Evolutionary conservation across 768 basidiomycete genomes (phyloP).

Genomic region (Leccinum boreale): DNA sequence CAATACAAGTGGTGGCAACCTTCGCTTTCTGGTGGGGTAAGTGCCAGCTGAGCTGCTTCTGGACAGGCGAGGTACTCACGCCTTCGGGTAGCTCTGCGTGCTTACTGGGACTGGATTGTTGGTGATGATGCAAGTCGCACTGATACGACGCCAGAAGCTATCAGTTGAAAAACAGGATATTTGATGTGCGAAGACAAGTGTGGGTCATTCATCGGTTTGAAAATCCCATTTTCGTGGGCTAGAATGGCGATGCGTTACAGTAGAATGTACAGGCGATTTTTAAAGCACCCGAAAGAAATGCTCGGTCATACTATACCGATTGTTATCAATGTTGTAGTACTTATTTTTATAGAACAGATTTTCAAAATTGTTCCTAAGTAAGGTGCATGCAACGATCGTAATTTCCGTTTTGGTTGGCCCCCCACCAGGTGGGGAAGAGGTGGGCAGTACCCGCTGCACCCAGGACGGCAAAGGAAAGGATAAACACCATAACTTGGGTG

Average conservation of each 20-base stretch:
- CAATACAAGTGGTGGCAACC: conserved; percentile 56
- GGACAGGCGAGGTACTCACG: neutral
- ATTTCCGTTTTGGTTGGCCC: conserved; percentile 52
- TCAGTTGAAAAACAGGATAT: neutral
- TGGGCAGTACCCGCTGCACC: conserved; percentile 48
- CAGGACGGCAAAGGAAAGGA: conserved; percentile 47
- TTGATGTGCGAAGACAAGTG: neutral
- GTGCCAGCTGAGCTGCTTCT: neutral
- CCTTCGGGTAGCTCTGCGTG: neutral
- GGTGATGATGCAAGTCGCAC: conserved; percentile 1
- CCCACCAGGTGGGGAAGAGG: conserved; percentile 57
- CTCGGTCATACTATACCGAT: too few relatives aligned
- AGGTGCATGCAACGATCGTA: conserved; percentile 26
- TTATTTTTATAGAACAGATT: too few relatives aligned
- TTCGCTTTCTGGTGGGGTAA: conserved; percentile 46
- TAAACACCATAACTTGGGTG: conserved; percentile 53
- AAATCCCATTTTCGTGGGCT: too few relatives aligned
- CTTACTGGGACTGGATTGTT: conserved; percentile 3
- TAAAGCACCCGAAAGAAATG: too few relatives aligned
- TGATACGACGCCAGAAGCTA: neutral
- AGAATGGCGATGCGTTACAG: neutral
- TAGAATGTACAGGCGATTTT: neutral
- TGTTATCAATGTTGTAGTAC: too few relatives aligned
- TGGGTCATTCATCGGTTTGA: neutral
- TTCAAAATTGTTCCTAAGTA: neutral